phyloP scores from a whole-genome alignment of 352 stramenopile genomes.

The Globisporangium yorkense region DNA sequence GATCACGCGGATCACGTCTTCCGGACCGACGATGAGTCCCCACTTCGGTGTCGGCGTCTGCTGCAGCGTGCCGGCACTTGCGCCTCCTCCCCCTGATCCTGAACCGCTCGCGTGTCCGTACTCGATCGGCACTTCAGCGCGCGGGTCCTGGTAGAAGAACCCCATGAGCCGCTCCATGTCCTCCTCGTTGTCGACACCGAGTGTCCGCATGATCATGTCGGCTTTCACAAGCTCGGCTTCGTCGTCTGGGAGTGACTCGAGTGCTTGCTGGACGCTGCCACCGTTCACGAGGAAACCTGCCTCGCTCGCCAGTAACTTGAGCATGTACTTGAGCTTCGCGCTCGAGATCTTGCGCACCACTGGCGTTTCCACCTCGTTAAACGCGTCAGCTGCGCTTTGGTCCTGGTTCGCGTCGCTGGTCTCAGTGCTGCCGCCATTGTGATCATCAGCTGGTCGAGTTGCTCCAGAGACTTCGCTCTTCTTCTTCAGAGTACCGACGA shows the following conservation, averaged over 20 bases:
- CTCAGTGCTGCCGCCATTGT: conserved; percentile 3
- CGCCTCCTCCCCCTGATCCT: neutral
- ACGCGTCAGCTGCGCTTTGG: conserved; percentile 26
- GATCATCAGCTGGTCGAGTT: conserved; percentile 5
- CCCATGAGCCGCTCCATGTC: conserved; percentile 84
- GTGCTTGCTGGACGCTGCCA: conserved; percentile 60
- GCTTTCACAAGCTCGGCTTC: conserved; percentile 81
- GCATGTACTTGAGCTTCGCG: conserved; percentile 85
- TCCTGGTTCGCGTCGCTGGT: conserved; percentile 10
- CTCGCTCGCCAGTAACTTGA: conserved; percentile 80
- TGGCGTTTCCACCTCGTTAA: conserved; percentile 37
- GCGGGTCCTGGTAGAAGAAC: conserved; percentile 69
- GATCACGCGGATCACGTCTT: conserved; percentile 86
- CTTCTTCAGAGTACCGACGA: conserved; percentile 23
- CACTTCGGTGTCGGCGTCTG: conserved; percentile 31
- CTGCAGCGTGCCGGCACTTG: conserved; percentile 1
- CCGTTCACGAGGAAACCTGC: conserved; percentile 86
- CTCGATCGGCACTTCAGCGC: conserved; percentile 40
- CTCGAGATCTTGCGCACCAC: conserved; percentile 64
- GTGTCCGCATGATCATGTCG: conserved; percentile 82
- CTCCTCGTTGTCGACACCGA: conserved; percentile 83
- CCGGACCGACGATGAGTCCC: conserved; percentile 67
- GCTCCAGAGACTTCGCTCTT: conserved; percentile 10
- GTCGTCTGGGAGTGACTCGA: conserved; percentile 68
- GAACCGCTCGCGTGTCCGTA: conserved; percentile 9